Evolutionary conservation across 495 filamentous ascomycete genomes (phyloP).

Genomic region (Penicillium riverlandense): DNA sequence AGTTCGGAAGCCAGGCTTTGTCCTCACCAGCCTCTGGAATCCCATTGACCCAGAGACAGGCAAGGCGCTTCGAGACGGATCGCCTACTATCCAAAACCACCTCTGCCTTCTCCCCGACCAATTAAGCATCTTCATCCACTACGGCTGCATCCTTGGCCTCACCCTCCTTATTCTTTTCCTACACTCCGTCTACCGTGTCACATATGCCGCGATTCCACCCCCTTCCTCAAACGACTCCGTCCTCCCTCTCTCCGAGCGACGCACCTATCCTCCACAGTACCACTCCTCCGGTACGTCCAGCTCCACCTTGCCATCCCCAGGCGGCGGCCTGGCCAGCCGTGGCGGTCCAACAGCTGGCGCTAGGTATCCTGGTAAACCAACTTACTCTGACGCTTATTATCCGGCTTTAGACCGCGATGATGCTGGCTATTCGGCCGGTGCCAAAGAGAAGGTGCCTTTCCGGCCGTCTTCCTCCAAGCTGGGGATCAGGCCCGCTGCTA

Average conservation of each 20-base stretch:
- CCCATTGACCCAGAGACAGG: constrained; percentile 62
- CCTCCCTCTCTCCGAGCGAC: constrained; percentile 33
- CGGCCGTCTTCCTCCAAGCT: constrained; percentile 4
- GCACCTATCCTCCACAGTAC: constrained; percentile 11
- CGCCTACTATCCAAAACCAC: constrained; percentile 70
- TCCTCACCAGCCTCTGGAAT: constrained; percentile 87
- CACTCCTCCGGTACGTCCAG: constrained; percentile 33
- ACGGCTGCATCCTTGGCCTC: constrained; percentile 53
- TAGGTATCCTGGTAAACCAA: constrained; percentile 16
- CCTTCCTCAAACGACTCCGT: constrained; percentile 11
- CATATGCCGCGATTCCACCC: constrained; percentile 10
- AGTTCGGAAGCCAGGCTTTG: constrained; percentile 80
- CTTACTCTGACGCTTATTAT: constrained; percentile 16
- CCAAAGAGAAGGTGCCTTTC: constrained; percentile 16
- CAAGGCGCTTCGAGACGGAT: constrained; percentile 38
- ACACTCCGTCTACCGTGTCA: constrained; percentile 48
- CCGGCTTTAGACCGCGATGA: constrained; percentile 19
- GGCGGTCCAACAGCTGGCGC: constrained; percentile 16
- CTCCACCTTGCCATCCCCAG: constrained; percentile 22
- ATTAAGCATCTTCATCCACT: constrained; percentile 71
- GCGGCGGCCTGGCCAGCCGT: constrained; percentile 28
- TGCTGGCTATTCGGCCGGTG: background rate
- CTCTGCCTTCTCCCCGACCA: constrained; percentile 90
- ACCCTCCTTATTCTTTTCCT: constrained; percentile 53
- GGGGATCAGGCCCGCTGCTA: constrained; percentile 5